Conservation (phyloP, 495 filamentous ascomycete species). For the Achaetomiella virescens region DNA sequence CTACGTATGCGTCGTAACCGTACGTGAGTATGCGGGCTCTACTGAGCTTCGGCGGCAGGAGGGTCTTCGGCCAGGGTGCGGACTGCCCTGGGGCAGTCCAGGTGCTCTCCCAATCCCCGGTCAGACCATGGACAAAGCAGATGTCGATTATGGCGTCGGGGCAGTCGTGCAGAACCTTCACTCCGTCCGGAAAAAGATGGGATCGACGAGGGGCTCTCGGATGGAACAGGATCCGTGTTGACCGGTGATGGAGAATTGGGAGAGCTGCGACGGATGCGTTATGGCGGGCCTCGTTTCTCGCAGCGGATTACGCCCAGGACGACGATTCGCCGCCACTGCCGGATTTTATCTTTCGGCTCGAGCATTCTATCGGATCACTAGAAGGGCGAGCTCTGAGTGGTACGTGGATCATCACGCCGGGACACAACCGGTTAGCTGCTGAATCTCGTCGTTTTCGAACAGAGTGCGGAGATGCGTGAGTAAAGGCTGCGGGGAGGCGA, state of each 20-base stretch:
- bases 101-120: constrained; percentile 25
- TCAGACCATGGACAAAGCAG: constrained; percentile 30
- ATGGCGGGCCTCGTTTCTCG: neutral
- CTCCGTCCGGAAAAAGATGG: constrained; percentile 13
- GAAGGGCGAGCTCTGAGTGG: too few species aligned
- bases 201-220: neutral
- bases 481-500: too few species aligned
- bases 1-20: constrained; percentile 27
- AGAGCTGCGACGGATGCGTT: too few species aligned
- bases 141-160: constrained; percentile 17
- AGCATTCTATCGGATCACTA: too few species aligned
- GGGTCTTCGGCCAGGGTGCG: constrained; percentile 24
- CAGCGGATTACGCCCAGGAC: neutral
- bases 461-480: too few species aligned
- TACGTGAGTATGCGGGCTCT: constrained; percentile 24
- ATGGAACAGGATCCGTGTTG: constrained; percentile 8
- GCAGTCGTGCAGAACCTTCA: constrained; percentile 16
- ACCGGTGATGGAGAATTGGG: too few species aligned
- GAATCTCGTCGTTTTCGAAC: too few species aligned
- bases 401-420: too few species aligned
- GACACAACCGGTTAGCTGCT: too few species aligned
- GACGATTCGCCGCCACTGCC: too few species aligned
- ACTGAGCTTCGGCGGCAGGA: constrained; percentile 21
- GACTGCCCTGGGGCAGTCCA: constrained; percentile 20
- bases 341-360: too few species aligned